Conservation (phyloP, 495 filamentous ascomycete species). For the Neurospora sublineolata region DNA sequence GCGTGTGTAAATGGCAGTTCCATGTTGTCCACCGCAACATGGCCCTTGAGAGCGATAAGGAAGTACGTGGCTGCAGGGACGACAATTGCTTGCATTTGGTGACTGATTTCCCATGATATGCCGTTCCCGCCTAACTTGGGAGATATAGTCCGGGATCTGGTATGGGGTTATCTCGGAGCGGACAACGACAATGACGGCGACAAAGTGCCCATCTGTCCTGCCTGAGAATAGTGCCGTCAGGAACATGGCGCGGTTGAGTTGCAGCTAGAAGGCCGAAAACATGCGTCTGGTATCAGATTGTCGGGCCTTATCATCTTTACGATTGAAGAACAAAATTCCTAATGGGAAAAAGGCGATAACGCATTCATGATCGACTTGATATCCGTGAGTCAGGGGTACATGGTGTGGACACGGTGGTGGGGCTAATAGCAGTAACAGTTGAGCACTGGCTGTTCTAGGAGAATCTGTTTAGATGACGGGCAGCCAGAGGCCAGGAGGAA, state of each 20-base stretch:
- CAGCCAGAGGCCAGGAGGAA: not conserved
- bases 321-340: slow-evolving; percentile 26
- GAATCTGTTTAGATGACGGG: not conserved
- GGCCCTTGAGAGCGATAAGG: not conserved
- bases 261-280: not conserved
- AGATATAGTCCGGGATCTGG: not conserved
- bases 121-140: not conserved
- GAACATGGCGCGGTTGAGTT: not conserved
- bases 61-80: not conserved
- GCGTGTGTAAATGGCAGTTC: not conserved
- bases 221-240: not conserved
- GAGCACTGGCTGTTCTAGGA: not conserved
- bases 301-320: slow-evolving; percentile 21
- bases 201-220: not conserved
- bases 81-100: not conserved
- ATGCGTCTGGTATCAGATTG: not conserved
- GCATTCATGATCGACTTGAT: not conserved
- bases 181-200: not conserved
- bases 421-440: slow-evolving; percentile 6
- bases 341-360: slow-evolving; percentile 27
- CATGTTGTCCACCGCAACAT: not conserved
- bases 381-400: slow-evolving; percentile 10
- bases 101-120: not conserved
- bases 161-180: not conserved
- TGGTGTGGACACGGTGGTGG: not conserved